Conservation (phyloP, 768 basidiomycete species). For the Mrakia frigida region DNA sequence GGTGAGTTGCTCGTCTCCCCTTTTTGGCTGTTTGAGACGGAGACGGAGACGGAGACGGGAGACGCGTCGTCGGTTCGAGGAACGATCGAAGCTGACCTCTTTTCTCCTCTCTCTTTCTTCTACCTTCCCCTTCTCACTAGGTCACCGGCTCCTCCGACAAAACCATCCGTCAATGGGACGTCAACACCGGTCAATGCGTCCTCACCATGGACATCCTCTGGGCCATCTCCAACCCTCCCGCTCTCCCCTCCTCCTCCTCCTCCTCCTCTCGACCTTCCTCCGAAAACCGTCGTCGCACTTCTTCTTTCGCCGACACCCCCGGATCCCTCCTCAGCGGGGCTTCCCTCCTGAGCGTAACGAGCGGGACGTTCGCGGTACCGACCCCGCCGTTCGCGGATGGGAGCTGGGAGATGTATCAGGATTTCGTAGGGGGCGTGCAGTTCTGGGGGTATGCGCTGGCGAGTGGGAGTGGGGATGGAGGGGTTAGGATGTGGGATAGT, state of each 20-base stretch:
- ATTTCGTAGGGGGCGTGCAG: slow-evolving; percentile 95
- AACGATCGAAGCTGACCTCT: neutral
- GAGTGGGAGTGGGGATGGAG: slow-evolving; percentile 94
- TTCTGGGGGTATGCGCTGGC: slow-evolving; percentile 98
- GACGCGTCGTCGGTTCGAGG: neutral
- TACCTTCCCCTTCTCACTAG: slow-evolving; percentile 47
- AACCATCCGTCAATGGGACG: slow-evolving; percentile 96
- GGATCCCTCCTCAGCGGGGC: slow-evolving; percentile 14
- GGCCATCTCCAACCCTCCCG: slow-evolving; percentile 88
- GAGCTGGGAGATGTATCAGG: slow-evolving; percentile 89
- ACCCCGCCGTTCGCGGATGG: slow-evolving; percentile 85
- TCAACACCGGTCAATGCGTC: slow-evolving; percentile 93
- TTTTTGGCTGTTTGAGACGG: neutral
- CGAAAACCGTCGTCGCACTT: slow-evolving; percentile 16
- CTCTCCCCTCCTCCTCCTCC: slow-evolving; percentile 33
- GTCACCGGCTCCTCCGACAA: slow-evolving; percentile 98
- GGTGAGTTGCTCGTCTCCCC: slow-evolving; percentile 51
- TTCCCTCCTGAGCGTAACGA: slow-evolving; percentile 56
- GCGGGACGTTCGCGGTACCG: slow-evolving; percentile 69
- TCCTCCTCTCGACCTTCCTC: slow-evolving; percentile 6
- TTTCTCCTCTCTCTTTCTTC: neutral
- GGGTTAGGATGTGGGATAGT: slow-evolving; percentile 99
- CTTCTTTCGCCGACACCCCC: slow-evolving; percentile 31
- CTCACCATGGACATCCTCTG: slow-evolving; percentile 99
- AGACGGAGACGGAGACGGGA: no score